phyloP scores from a whole-genome alignment of 331 rosid species.

The Dryas integrifolia region DNA sequence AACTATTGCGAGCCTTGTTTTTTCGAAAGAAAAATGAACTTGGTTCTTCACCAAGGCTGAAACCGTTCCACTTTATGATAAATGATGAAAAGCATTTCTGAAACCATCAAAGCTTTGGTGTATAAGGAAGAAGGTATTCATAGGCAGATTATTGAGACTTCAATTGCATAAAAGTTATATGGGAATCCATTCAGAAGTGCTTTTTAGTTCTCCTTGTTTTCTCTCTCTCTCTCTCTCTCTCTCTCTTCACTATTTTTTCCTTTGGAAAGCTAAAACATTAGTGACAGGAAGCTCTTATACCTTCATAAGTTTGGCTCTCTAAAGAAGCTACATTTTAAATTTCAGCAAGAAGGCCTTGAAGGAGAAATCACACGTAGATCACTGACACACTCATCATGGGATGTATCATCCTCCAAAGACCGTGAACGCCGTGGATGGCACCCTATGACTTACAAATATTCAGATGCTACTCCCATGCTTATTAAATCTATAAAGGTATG shows the following conservation, averaged over 20 bases:
- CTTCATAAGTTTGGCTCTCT: conserved; percentile 6
- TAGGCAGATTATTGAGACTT: neutral
- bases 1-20: conserved; percentile 5
- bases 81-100: no score
- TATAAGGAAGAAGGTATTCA: neutral
- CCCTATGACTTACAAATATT: conserved; percentile 86
- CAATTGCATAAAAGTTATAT: neutral
- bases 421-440: conserved; percentile 93
- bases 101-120: neutral
- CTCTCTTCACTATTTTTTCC: neutral
- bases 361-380: conserved; percentile 81
- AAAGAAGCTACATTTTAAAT: conserved; percentile 21
- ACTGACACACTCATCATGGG: conserved; percentile 84
- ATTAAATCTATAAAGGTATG: conserved; percentile 75
- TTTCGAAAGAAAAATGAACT: neutral
- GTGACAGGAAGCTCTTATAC: neutral
- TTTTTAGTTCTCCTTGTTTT: neutral
- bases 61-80: neutral
- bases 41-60: neutral
- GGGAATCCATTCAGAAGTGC: neutral
- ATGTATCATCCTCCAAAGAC: conserved; percentile 65
- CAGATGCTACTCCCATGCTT: conserved; percentile 86
- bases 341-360: conserved; percentile 81
- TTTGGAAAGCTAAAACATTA: neutral
- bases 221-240: neutral